phyloP scores from a whole-genome alignment of 192 early-diverging fungal genomes.

The Coemansia sp. region DNA sequence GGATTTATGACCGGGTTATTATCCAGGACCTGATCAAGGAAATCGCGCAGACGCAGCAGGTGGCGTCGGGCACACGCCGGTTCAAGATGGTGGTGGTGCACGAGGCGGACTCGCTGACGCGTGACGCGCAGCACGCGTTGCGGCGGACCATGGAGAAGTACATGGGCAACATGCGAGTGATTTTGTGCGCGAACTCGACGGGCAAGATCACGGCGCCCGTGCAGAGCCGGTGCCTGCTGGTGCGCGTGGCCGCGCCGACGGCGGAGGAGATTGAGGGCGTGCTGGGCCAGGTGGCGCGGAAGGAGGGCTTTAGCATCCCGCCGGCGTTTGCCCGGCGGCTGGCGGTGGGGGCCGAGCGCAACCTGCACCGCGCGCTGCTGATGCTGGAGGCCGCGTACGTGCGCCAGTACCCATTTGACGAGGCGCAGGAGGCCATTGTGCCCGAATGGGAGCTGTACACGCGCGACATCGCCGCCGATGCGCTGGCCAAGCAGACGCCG shows the following conservation, averaged over 20 bases:
- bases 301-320: constrained; percentile 69
- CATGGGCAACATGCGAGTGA: constrained; percentile 84
- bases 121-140: constrained; percentile 91
- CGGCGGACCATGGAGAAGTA: constrained; percentile 99
- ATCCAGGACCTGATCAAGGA: constrained; percentile 96
- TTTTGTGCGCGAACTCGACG: constrained; percentile 85
- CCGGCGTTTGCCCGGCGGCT: constrained; percentile 57
- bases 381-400: constrained; percentile 81
- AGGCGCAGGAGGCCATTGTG: constrained; percentile 53
- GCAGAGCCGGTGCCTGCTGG: constrained; percentile 81
- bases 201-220: constrained; percentile 91
- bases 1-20: constrained; percentile 85
- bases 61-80: constrained; percentile 69
- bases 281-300: constrained; percentile 70
- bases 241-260: constrained; percentile 79
- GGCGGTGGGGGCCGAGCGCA: constrained; percentile 66
- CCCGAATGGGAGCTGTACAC: constrained; percentile 90
- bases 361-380: constrained; percentile 83
- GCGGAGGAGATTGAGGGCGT: constrained; percentile 66
- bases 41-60: constrained; percentile 91
- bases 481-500: constrained; percentile 72
- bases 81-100: constrained; percentile 96
- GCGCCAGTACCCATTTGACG: constrained; percentile 55
- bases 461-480: constrained; percentile 57
- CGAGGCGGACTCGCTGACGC: constrained; percentile 83